phyloP scores from a whole-genome alignment of 176 grass and related monocot genomes.

The Poa annua region DNA sequence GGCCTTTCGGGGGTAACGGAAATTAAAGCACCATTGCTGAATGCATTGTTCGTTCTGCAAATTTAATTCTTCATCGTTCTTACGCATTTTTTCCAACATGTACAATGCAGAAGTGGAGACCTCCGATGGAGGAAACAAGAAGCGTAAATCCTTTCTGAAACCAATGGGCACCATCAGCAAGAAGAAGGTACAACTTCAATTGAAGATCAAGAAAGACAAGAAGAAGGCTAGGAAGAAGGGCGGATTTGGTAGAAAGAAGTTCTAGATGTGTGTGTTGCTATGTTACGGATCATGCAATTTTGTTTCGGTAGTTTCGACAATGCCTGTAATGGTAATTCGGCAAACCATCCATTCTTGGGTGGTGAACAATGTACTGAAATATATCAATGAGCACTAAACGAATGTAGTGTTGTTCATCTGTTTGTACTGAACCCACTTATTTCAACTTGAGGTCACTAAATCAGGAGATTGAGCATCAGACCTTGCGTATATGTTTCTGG shows the following conservation, averaged over 20 bases:
- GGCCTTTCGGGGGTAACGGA: too few species aligned
- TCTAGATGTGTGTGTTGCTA: background rate
- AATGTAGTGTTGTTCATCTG: background rate
- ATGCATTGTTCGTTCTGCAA: background rate
- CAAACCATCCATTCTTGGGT: constrained; percentile 17
- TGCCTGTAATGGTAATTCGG: constrained; percentile 2
- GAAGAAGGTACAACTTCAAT: constrained; percentile 72
- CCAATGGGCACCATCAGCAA: constrained; percentile 78
- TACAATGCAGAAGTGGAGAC: constrained; percentile 57
- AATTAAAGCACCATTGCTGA: too few species aligned
- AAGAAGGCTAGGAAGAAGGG: constrained; percentile 75
- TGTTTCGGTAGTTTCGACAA: constrained; percentile 42
- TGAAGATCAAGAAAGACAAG: constrained; percentile 83
- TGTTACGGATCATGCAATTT: constrained; percentile 36
- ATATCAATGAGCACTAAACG: background rate
- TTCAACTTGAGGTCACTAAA: background rate
- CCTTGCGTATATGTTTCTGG: too few species aligned
- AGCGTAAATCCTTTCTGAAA: constrained; percentile 56
- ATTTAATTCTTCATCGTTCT: background rate
- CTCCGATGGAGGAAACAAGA: constrained; percentile 57
- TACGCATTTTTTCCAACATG: background rate
- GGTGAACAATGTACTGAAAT: constrained; percentile 21
- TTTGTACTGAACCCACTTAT: background rate
- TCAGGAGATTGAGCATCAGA: too few species aligned
- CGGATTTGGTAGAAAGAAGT: constrained; percentile 59